These are phyloP conservation scores for Tricholoma saponaceum DNA, from an alignment of 768 basidiomycete species.

Conservation along the genomic window DNA sequence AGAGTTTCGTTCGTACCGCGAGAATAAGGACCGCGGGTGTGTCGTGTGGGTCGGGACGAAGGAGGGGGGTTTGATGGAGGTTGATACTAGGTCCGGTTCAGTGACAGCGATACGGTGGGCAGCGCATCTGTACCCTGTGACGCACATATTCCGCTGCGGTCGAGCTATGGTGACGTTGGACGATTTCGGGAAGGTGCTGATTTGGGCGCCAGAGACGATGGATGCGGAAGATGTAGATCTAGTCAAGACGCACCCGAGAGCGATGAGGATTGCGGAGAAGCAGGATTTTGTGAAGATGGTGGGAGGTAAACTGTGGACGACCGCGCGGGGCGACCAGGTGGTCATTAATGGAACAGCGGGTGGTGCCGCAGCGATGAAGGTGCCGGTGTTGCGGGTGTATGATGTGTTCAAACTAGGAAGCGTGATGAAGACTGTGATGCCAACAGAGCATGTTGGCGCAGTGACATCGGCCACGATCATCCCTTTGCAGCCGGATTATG, in stretches of 20 bases:
- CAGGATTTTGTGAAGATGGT: slow-evolving; percentile 76
- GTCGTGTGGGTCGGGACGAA: slow-evolving; percentile 87
- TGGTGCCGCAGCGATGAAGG: slow-evolving; percentile 30
- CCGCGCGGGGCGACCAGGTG: slow-evolving; percentile 49
- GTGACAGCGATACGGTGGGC: slow-evolving; percentile 55
- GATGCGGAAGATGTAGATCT: slow-evolving; percentile 42
- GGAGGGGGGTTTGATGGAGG: slow-evolving; percentile 82
- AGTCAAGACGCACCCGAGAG: slow-evolving; percentile 45
- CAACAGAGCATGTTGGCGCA: slow-evolving; percentile 71
- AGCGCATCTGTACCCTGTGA: slow-evolving; percentile 64
- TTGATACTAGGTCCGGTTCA: slow-evolving; percentile 63
- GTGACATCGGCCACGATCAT: slow-evolving; percentile 80
- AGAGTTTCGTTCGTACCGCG: slow-evolving; percentile 61
- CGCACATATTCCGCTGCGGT: slow-evolving; percentile 70
- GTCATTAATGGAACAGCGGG: slow-evolving; percentile 26
- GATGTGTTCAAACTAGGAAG: slow-evolving; percentile 65
- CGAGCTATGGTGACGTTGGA: slow-evolving; percentile 77
- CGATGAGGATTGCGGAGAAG: slow-evolving; percentile 73
- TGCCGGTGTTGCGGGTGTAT: slow-evolving; percentile 78
- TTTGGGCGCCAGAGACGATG: slow-evolving; percentile 55
- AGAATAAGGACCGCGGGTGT: slow-evolving; percentile 48
- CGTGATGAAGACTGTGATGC: slow-evolving; percentile 49
- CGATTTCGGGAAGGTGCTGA: slow-evolving; percentile 77
- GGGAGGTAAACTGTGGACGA: slow-evolving; percentile 81
- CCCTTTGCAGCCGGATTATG: slow-evolving; percentile 57